phyloP scores from a whole-genome alignment of 306 rosid species.

The Vigna mungo region DNA sequence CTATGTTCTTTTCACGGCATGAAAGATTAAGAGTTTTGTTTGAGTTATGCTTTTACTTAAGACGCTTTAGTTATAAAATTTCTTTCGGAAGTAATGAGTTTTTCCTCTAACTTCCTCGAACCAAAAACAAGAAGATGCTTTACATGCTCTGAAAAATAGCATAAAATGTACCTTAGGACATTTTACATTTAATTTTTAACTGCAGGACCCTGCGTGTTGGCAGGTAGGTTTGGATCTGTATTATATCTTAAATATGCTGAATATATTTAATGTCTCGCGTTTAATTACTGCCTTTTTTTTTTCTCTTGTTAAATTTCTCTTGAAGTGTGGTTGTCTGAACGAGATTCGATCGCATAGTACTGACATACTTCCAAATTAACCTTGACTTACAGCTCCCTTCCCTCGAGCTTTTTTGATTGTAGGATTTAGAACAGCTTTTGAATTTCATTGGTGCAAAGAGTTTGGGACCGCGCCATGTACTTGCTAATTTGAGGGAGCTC shows the following conservation, averaged over 20 bases:
- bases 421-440: conserved; percentile 98
- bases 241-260: conserved; percentile 15
- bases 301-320: background rate
- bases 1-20: background rate
- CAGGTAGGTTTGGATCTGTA: background rate
- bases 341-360: background rate
- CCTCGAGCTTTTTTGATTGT: conserved; percentile 37
- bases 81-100: background rate
- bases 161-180: background rate
- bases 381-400: conserved; percentile 32
- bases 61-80: conserved; percentile 17
- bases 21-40: background rate
- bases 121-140: background rate
- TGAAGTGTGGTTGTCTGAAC: conserved; percentile 28
- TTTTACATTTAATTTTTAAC: background rate
- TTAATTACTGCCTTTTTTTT: background rate
- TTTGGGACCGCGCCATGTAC: conserved; percentile 89
- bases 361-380: conserved; percentile 19
- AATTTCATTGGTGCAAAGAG: conserved; percentile 85
- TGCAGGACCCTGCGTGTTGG: background rate
- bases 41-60: background rate
- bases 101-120: background rate
- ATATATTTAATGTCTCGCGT: conserved; percentile 20
- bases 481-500: conserved; percentile 96
- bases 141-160: background rate